Conservation (phyloP, 2,329 filamentous ascomycete genomes). For the Penicillium sp. region DNA sequence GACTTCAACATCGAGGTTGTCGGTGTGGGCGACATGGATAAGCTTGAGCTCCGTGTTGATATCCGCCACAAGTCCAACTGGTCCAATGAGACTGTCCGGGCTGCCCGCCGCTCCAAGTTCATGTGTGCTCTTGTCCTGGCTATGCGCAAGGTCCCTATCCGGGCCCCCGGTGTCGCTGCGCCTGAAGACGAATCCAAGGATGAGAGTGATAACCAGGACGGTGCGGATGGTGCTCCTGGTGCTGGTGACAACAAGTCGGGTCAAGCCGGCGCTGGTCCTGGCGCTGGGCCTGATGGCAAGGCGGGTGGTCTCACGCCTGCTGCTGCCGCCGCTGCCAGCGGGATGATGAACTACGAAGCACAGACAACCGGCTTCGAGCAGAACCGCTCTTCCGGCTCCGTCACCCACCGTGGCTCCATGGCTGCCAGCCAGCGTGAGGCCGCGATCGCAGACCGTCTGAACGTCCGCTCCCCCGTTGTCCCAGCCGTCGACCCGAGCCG, state of each 20-base stretch:
- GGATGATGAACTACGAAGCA: constrained; percentile 22
- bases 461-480: constrained; percentile 37
- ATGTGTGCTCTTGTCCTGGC: constrained; percentile 90
- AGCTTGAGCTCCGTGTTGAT: constrained; percentile 78
- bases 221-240: constrained; percentile 4
- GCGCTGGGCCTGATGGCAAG: constrained; percentile 6
- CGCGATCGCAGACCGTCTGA: constrained; percentile 39
- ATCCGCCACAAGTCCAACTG: constrained; percentile 93
- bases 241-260: constrained; percentile 27
- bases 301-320: constrained; percentile 12
- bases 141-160: constrained; percentile 83
- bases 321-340: constrained; percentile 17
- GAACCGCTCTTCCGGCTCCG: constrained; percentile 28
- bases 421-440: constrained; percentile 37
- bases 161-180: constrained; percentile 73
- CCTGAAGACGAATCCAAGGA: constrained; percentile 55
- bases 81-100: constrained; percentile 82
- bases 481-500: constrained; percentile 37
- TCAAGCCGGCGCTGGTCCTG: constrained; percentile 12
- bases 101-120: constrained; percentile 86
- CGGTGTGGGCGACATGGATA: constrained; percentile 82
- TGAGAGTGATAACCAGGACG: constrained; percentile 53
- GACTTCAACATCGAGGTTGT: constrained; percentile 78
- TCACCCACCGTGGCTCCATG: constrained; percentile 38
- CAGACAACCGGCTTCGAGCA: constrained; percentile 39